Conservation (phyloP, 2,329 filamentous ascomycete genomes). For the Stromatinia cepivora region DNA sequence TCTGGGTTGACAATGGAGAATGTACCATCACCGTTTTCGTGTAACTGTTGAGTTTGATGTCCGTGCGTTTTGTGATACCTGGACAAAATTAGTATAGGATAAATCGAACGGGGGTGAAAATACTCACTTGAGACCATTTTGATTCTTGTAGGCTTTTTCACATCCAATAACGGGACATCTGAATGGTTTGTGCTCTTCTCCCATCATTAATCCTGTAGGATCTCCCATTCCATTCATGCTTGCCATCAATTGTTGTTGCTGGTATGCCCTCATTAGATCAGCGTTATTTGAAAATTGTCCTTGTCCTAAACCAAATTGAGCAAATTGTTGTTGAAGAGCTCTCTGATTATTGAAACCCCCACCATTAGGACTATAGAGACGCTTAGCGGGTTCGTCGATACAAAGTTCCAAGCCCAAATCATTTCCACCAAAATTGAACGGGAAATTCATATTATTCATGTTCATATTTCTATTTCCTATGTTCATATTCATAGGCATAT, state of each 20-base stretch:
- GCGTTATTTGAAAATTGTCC: constrained; percentile 65
- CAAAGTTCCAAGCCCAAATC: constrained; percentile 58
- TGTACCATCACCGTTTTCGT: constrained; percentile 94
- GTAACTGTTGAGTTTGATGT: constrained; percentile 93
- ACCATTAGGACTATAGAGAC: constrained; percentile 82
- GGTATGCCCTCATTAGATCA: constrained; percentile 61
- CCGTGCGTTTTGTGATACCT: constrained; percentile 79
- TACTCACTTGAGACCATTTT: constrained; percentile 91
- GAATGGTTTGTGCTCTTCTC: constrained; percentile 96
- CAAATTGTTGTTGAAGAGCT: constrained; percentile 65
- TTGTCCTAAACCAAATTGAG: constrained; percentile 73
- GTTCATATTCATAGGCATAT: constrained; percentile 55
- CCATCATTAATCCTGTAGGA: constrained; percentile 52
- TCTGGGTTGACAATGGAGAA: constrained; percentile 98
- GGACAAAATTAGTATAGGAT: constrained; percentile 29
- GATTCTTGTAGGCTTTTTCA: constrained; percentile 99
- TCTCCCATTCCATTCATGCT: constrained; percentile 37
- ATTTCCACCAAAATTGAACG: constrained; percentile 43
- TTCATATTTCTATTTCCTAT: constrained; percentile 60
- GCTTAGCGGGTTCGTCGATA: constrained; percentile 94
- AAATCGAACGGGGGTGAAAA: neutral
- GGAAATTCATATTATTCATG: constrained; percentile 45
- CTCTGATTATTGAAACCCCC: constrained; percentile 62
- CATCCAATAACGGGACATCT: constrained; percentile 97
- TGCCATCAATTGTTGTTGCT: constrained; percentile 58